Evolutionary conservation across 2,329 filamentous ascomycete species (phyloP).

Genomic region (Endoconidiophora laricicola): DNA sequence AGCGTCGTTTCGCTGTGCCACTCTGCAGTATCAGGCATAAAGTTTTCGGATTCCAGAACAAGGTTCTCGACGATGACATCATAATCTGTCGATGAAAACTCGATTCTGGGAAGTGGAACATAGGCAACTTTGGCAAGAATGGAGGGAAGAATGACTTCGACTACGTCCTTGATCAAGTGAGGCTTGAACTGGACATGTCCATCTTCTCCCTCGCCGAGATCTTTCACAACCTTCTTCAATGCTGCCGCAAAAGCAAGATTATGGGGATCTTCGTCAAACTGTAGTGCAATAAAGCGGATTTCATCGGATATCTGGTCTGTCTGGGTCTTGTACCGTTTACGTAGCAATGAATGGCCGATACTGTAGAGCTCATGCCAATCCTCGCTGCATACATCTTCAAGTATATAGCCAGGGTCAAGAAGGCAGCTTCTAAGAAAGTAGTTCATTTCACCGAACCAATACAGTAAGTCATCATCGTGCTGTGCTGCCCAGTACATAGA

Average conservation of each 20-base stretch:
- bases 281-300: constrained; percentile 71
- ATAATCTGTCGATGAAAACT: constrained; percentile 69
- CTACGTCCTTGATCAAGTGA: constrained; percentile 76
- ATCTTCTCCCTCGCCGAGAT: constrained; percentile 73
- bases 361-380: constrained; percentile 81
- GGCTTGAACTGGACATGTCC: constrained; percentile 86
- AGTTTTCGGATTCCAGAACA: constrained; percentile 88
- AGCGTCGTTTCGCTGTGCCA: constrained; percentile 86
- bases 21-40: constrained; percentile 84
- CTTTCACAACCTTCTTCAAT: constrained; percentile 65
- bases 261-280: constrained; percentile 76
- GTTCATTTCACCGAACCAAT: constrained; percentile 74
- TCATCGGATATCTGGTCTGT: constrained; percentile 79
- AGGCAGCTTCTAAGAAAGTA: constrained; percentile 66
- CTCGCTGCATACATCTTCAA: constrained; percentile 60
- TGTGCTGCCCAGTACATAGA: constrained; percentile 79
- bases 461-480: constrained; percentile 65
- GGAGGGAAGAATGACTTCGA: constrained; percentile 68
- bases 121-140: constrained; percentile 77
- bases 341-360: constrained; percentile 68
- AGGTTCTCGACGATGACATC: constrained; percentile 90
- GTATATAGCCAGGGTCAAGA: constrained; percentile 77
- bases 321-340: constrained; percentile 72
- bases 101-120: constrained; percentile 82
- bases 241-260: constrained; percentile 68